Base-by-base conservation (phyloP, 495 filamentous ascomycete species). In the Tuber borchii region DNA sequence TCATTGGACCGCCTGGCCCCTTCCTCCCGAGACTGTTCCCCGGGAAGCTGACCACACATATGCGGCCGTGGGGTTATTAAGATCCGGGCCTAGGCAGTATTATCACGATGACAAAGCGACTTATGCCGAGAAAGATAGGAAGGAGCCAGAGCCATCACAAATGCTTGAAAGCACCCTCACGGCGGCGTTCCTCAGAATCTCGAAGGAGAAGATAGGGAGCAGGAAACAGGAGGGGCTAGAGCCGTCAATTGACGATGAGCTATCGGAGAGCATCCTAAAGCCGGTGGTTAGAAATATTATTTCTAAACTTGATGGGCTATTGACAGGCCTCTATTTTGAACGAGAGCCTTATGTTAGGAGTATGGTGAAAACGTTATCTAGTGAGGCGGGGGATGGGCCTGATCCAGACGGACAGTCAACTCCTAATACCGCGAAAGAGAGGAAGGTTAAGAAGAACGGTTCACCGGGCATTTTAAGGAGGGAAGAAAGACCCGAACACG, bases 1-100 rank as follows among this genome's bases (percentile, higher is more conserved):
- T 20, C 19, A 37, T 17, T 79, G 78, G 78, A 79, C 73, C 2
- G 74, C 78, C 17, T 79, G 78, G 78, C 78, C 78, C 2, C 78
- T 79, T 44, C 78, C 78, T 20, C 70, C 78, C 2, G 45, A 65
- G 14, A 70, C 72, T 12, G 78, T 79, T 20, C 78, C 78, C 34
- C 69, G 77, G n/a, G 78, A 75, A 43, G 26, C 17, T 4, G 78
- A 79, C 45, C 78, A 70, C 45, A 34, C 56, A 34, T 65, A 65
- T 65, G 56, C 26, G 26, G 72, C 72, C n/a, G 43, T 42, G 16
- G 31, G 73, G 8, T 46, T 31, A 2, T 68, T 79, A 14, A 79
- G 37, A n/a, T 69, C 42, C 2, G 70, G 75, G 20, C 76, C 77
- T 14, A 39, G 46, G 26, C 71, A 34, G 6, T 43, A 40, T 43